phyloP scores from a whole-genome alignment of 768 basidiomycete species.

The Russula sp. region DNA sequence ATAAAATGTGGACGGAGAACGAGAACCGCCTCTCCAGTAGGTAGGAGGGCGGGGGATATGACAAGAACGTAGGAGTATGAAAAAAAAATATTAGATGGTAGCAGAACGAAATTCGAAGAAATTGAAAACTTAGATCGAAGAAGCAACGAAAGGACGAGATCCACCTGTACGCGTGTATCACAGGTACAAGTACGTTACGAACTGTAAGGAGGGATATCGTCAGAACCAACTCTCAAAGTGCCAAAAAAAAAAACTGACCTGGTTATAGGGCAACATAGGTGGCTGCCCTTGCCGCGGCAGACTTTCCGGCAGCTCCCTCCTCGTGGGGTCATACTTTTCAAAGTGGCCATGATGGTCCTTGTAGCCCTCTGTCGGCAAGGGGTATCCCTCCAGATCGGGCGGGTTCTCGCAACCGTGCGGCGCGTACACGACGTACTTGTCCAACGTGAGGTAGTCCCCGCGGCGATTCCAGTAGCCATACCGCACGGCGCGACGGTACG shows the following conservation, averaged over 20 bases:
- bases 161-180: not conserved
- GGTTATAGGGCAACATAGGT: constrained; percentile 50
- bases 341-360: constrained; percentile 44
- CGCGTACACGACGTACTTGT: constrained; percentile 57
- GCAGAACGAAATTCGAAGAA: constrained; percentile 1
- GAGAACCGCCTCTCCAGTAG: not conserved
- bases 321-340: constrained; percentile 33
- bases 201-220: not conserved
- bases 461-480: constrained; percentile 68
- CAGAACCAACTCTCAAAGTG: not conserved
- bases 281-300: constrained; percentile 49
- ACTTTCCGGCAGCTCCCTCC: constrained; percentile 56
- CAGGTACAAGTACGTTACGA: constrained; percentile 19
- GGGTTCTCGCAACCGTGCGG: constrained; percentile 52
- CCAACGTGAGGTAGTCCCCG: constrained; percentile 57
- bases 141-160: not conserved
- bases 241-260: constrained; percentile 29
- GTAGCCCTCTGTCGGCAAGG: constrained; percentile 47
- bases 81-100: not conserved
- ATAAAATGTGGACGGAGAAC: not conserved
- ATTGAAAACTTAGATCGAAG: constrained; percentile 1
- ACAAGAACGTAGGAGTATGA: not conserved
- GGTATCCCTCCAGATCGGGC: constrained; percentile 52
- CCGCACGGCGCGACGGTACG: constrained; percentile 33
- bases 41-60: not conserved